Evolutionary conservation across 108 stramenopile genomes (phyloP).

Genomic region (Epithemia pelagica): DNA sequence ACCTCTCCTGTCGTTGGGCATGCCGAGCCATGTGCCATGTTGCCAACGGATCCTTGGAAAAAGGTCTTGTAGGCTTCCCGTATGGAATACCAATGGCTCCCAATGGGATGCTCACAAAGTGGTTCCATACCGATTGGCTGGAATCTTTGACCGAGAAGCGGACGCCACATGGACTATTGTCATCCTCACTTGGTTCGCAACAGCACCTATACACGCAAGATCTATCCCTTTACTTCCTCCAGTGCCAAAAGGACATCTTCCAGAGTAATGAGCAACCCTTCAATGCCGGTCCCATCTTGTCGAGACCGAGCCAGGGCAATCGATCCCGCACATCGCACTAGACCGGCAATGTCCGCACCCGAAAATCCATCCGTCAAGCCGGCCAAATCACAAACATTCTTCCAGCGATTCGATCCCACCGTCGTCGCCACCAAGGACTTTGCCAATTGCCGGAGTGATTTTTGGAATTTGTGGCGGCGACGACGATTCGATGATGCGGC

Average conservation of each 20-base stretch:
- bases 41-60: too few species aligned
- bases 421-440: background rate
- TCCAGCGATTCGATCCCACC: background rate
- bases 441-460: background rate
- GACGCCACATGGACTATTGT: too few species aligned
- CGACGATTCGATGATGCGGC: background rate
- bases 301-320: slow-evolving; percentile 59
- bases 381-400: slow-evolving; percentile 42
- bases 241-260: slow-evolving; percentile 74
- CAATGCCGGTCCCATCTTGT: slow-evolving; percentile 55
- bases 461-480: background rate
- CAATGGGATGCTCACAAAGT: too few species aligned
- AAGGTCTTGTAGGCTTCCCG: too few species aligned
- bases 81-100: too few species aligned
- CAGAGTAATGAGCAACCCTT: slow-evolving; percentile 61
- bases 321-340: slow-evolving; percentile 84
- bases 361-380: slow-evolving; percentile 69
- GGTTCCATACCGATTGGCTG: too few species aligned
- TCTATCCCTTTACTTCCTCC: slow-evolving; percentile 43
- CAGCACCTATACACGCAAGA: too few species aligned
- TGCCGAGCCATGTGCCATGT: too few species aligned
- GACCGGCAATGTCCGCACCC: slow-evolving; percentile 88
- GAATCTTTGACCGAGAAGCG: too few species aligned
- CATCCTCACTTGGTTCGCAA: too few species aligned
- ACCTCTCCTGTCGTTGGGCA: too few species aligned